Conservation (phyloP, 2,329 filamentous ascomycete species). For the Chaetomiaceae sp. region DNA sequence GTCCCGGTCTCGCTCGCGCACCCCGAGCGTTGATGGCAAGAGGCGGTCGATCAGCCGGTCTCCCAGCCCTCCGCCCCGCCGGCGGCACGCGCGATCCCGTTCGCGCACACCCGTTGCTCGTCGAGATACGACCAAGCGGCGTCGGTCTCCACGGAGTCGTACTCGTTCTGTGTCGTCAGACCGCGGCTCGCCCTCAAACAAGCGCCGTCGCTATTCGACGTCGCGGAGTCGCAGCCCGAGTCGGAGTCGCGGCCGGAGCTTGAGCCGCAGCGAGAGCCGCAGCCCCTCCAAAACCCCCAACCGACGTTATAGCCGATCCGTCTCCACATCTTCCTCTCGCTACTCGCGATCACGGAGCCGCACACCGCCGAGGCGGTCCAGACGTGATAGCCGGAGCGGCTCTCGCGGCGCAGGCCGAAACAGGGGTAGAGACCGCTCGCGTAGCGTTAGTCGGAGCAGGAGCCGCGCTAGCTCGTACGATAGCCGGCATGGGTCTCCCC, state of each 20-base stretch:
- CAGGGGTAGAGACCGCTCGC: constrained; percentile 6
- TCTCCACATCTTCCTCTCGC: constrained; percentile 36
- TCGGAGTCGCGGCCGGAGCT: constrained; percentile 31
- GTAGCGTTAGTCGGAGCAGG: constrained; percentile 17
- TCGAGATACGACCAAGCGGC: constrained; percentile 37
- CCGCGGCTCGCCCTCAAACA: constrained; percentile 40
- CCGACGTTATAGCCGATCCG: constrained; percentile 31
- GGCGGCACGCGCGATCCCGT: constrained; percentile 31
- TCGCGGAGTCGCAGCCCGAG: constrained; percentile 45
- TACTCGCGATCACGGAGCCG: constrained; percentile 34
- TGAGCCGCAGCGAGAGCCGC: constrained; percentile 38
- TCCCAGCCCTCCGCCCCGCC: constrained; percentile 30
- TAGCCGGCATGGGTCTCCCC: constrained; percentile 16
- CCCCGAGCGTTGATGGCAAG: constrained; percentile 10
- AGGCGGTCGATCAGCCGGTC: constrained; percentile 24
- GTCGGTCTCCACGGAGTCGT: constrained; percentile 34
- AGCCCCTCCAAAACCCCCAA: constrained; percentile 25
- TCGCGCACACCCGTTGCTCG: constrained; percentile 25
- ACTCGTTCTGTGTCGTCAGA: constrained; percentile 30
- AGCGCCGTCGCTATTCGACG: constrained; percentile 47
- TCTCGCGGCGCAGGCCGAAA: constrained; percentile 21
- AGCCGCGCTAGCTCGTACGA: constrained; percentile 20
- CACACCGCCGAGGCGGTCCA: constrained; percentile 31
- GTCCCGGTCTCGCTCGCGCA: constrained; percentile 15
- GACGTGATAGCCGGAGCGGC: constrained; percentile 30